Conservation (phyloP, 2,329 filamentous ascomycete species). For the Neocucurbitaria cava region DNA sequence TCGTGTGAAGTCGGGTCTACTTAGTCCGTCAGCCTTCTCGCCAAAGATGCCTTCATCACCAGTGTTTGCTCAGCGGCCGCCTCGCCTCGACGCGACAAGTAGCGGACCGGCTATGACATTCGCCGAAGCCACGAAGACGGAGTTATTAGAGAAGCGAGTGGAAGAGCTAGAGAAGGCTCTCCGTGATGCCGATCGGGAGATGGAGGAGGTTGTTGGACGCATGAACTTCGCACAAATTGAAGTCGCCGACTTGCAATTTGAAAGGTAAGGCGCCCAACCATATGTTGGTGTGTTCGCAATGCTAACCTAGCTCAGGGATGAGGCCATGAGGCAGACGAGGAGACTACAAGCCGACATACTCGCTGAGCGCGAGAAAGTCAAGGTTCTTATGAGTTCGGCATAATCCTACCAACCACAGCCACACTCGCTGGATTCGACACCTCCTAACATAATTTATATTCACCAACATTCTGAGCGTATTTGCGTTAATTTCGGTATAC, state of each 20-base stretch:
- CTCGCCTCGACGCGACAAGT: conserved; percentile 66
- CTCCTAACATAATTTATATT: conserved; percentile 12
- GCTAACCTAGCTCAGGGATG: conserved; percentile 60
- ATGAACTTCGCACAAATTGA: conserved; percentile 87
- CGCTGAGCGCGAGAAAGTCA: conserved; percentile 67
- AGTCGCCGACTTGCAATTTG: conserved; percentile 77
- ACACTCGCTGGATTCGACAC: conserved; percentile 24
- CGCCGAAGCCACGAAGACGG: conserved; percentile 75
- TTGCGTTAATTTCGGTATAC: conserved; percentile 8
- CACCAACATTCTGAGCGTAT: conserved; percentile 5
- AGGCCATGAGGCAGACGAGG: conserved; percentile 74
- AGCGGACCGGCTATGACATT: conserved; percentile 66
- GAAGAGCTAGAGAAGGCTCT: conserved; percentile 85
- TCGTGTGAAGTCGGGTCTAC: conserved; percentile 66
- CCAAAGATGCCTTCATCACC: conserved; percentile 69
- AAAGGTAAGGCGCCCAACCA: conserved; percentile 54
- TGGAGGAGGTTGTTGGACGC: conserved; percentile 81
- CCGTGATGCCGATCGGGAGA: conserved; percentile 76
- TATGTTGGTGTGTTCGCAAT: conserved; percentile 11
- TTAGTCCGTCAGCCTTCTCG: conserved; percentile 59
- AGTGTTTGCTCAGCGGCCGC: conserved; percentile 65
- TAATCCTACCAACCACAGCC: conserved; percentile 18
- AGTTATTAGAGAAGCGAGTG: conserved; percentile 78
- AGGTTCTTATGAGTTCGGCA: conserved; percentile 53
- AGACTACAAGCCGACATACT: conserved; percentile 72